Evolutionary conservation across 306 rosid species (phyloP).

Genomic region (Cercis canadensis): DNA sequence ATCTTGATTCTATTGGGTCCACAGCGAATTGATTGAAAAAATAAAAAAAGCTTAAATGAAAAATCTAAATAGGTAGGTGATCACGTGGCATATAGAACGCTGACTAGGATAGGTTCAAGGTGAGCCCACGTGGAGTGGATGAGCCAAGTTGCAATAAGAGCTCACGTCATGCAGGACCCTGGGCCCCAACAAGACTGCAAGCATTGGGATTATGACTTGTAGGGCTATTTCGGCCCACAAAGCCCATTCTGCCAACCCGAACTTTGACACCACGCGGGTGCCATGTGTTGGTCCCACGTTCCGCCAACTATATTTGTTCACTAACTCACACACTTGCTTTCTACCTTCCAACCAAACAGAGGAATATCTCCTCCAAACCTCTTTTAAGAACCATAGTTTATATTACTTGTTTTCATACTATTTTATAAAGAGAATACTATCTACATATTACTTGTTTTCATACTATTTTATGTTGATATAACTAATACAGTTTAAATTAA

Average conservation of each 20-base stretch:
- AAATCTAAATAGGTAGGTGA: neutral
- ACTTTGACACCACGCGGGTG: constrained; percentile 32
- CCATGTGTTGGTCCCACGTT: constrained; percentile 50
- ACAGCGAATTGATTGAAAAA: neutral
- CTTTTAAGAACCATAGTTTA: too few species aligned
- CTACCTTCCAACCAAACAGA: constrained; percentile 44
- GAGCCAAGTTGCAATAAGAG: constrained; percentile 32
- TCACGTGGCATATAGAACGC: constrained; percentile 37
- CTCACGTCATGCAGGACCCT: too few species aligned
- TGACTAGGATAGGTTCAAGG: constrained; percentile 39
- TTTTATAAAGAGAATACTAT: too few species aligned
- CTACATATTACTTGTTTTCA: too few species aligned
- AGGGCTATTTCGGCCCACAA: constrained; percentile 55
- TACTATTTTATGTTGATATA: too few species aligned
- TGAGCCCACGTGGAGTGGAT: constrained; percentile 47
- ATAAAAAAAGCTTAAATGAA: neutral
- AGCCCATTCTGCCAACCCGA: constrained; percentile 69
- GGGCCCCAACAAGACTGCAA: constrained; percentile 34
- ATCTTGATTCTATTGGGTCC: constrained; percentile 45
- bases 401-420: too few species aligned
- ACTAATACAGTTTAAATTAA: too few species aligned
- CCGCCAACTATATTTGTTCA: constrained; percentile 33
- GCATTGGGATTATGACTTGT: constrained; percentile 40
- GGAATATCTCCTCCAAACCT: constrained; percentile 10
- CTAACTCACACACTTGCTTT: constrained; percentile 38